Conservation (phyloP, 352 stramenopile genomes). For the Phytopythium cucurbitacearum region DNA sequence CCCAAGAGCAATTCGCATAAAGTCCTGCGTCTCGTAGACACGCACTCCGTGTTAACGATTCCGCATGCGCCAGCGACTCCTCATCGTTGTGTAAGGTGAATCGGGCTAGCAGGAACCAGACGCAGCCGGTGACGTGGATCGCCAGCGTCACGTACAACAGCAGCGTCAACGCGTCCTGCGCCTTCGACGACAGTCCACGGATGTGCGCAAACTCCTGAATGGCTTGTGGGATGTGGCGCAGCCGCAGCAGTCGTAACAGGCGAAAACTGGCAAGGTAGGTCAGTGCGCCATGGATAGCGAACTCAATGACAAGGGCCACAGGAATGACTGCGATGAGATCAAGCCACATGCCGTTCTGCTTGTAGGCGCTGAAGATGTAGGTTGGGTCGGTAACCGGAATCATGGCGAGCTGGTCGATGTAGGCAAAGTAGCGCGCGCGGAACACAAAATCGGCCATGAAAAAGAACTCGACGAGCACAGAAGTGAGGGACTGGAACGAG, state of each 20-base stretch:
- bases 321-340: conserved; percentile 61
- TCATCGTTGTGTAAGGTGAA: conserved; percentile 33
- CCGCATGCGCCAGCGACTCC: conserved; percentile 17
- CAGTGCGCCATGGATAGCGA: conserved; percentile 24
- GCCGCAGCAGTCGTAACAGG: conserved; percentile 41
- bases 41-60: conserved; percentile 28
- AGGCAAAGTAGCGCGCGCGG: conserved; percentile 54
- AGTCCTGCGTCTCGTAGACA: conserved; percentile 45
- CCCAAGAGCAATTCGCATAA: conserved; percentile 70
- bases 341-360: conserved; percentile 39
- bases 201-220: conserved; percentile 58
- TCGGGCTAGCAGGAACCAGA: conserved; percentile 74
- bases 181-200: conserved; percentile 53
- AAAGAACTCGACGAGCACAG: conserved; percentile 49
- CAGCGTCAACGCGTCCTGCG: conserved; percentile 47
- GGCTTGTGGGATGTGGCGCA: conserved; percentile 40
- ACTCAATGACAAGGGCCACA: conserved; percentile 48
- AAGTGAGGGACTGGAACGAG: conserved; percentile 47
- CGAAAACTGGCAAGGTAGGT: conserved; percentile 43
- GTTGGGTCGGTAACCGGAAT: conserved; percentile 54
- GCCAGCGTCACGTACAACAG: conserved; percentile 60
- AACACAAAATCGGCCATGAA: conserved; percentile 54
- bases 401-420: conserved; percentile 55
- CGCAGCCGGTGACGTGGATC: conserved; percentile 55
- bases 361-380: conserved; percentile 70